Base-by-base conservation (phyloP, 495 filamentous ascomycete species). In the Penicillium egyptiacum region DNA sequence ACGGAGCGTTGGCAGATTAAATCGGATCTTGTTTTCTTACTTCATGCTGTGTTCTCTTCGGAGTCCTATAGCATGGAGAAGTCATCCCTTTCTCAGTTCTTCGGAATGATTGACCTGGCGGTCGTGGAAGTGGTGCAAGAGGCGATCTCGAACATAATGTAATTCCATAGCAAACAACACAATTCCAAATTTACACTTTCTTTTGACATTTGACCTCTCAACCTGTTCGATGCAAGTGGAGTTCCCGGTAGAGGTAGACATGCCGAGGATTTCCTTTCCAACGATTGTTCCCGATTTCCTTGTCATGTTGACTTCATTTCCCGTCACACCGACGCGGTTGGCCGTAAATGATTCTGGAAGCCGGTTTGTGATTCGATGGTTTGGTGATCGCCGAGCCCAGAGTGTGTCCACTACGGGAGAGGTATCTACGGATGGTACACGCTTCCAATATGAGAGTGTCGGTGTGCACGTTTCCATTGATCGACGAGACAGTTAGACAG, bases 1-100 rank as follows among this genome's bases (percentile, higher is more conserved):
- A 88, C 84, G 84, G 84, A 86, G 84, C 84, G 84, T 86, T 88
- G 86, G 86, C 62, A 92, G 82, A 92, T 76, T 62, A 77, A 77
- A 55, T 64, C 53, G 59, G 47, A 56, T 55, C 9, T 52, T 55
- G 53, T 51, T 61, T 60, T 65, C 63, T 62, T 58, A 62, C 65
- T 68, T 53, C 65, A 57, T 50, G 62, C 67, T 70, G 57, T 68
- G 62, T 59, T 62, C 62, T 49, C 47, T 48, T 53, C 53, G 62
- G 42, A 47, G 48, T 50, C 48, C 10, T 60, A 53, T 10, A 47
- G 22, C 42, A 55, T 55, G 53, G 42, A 55, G 53, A 35, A 9
- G 53, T 85, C 87, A 82, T 68, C 76, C 72, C 71, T 83, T 77
- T 76, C 79, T 69, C 74, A 68, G 57, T 59, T 70, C 67, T 66